These are phyloP conservation scores for Apocynum venetum DNA, from an alignment of 257 asterid genomes.

Conservation along the genomic window DNA sequence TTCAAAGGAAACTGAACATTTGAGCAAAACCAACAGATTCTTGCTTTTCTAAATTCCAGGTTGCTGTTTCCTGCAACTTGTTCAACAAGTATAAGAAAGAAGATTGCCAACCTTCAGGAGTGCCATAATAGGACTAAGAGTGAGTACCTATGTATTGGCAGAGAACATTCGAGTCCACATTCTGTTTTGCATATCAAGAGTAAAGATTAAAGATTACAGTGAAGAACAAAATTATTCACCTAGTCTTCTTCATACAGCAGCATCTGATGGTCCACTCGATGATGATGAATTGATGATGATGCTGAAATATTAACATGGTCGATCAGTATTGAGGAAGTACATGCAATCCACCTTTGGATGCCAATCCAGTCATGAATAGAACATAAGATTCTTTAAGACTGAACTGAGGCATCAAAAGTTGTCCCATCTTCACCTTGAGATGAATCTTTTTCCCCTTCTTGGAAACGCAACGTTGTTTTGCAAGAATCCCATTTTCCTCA, in stretches of 20 bases:
- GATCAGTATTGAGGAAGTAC: constrained; percentile 46
- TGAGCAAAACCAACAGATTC: not conserved
- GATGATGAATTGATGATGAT: not conserved
- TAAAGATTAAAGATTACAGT: constrained; percentile 8
- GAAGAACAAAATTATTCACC: constrained; percentile 3
- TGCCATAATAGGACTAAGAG: not conserved
- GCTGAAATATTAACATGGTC: not conserved
- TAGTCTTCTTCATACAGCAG: not conserved
- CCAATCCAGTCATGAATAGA: constrained; percentile 55
- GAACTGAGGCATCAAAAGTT: constrained; percentile 33
- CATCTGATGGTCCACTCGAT: not conserved
- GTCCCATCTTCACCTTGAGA: constrained; percentile 39
- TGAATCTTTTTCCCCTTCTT: constrained; percentile 36
- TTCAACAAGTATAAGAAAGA: not conserved
- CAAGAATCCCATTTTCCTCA: constrained; percentile 23
- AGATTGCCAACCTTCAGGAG: not conserved
- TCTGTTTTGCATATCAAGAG: constrained; percentile 17
- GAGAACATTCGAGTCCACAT: not conserved
- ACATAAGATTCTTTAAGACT: constrained; percentile 60
- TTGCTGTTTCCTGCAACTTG: constrained; percentile 5
- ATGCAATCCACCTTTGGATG: constrained; percentile 47
- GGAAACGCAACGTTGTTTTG: constrained; percentile 17
- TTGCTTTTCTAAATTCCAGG: constrained; percentile 1
- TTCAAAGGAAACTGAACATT: not conserved
- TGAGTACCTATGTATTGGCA: constrained; percentile 4